Conservation (phyloP, 352 stramenopile genomes). For the Phytophthora brassicae region DNA sequence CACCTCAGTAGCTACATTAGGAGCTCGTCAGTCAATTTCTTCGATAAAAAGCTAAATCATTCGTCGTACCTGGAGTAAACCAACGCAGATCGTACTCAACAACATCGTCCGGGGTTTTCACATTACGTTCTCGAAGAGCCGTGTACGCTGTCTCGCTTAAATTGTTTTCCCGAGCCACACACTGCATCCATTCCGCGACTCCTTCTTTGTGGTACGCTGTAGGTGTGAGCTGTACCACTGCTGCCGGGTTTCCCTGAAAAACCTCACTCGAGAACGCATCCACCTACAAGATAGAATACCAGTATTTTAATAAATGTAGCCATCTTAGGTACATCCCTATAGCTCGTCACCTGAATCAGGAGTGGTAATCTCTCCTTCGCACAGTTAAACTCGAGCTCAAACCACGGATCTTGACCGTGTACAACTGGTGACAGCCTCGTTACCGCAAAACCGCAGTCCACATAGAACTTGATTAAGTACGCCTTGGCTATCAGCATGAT, state of each 20-base stretch:
- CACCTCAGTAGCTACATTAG: conserved; percentile 62
- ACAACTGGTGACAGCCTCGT: conserved; percentile 67
- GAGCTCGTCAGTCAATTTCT: not conserved
- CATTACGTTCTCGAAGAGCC: conserved; percentile 25
- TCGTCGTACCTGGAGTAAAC: conserved; percentile 63
- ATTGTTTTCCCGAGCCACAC: conserved; percentile 91
- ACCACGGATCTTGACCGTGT: conserved; percentile 84
- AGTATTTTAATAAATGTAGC: not conserved
- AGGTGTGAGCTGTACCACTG: conserved; percentile 72
- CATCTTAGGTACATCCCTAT: not conserved
- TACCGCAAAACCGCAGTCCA: conserved; percentile 76
- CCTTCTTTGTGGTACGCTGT: conserved; percentile 32
- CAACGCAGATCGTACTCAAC: conserved; percentile 56
- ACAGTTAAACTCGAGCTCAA: conserved; percentile 73
- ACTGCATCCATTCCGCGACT: conserved; percentile 55
- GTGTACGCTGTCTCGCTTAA: conserved; percentile 92
- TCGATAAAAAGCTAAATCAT: no score
- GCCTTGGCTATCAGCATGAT: conserved; percentile 86
- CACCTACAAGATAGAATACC: conserved; percentile 32
- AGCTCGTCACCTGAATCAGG: conserved; percentile 45
- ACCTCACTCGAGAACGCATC: conserved; percentile 65
- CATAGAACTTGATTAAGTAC: conserved; percentile 85
- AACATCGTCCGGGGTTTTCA: conserved; percentile 3
- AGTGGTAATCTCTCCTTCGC: conserved; percentile 28
- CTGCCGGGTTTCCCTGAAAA: conserved; percentile 91